A percentile compares a stretch with the other conserved stretches of the same genome.
phyloP scores from a whole-genome alignment of 1,284 basidiomycete species.

The Malassezia cuniculi region DNA sequence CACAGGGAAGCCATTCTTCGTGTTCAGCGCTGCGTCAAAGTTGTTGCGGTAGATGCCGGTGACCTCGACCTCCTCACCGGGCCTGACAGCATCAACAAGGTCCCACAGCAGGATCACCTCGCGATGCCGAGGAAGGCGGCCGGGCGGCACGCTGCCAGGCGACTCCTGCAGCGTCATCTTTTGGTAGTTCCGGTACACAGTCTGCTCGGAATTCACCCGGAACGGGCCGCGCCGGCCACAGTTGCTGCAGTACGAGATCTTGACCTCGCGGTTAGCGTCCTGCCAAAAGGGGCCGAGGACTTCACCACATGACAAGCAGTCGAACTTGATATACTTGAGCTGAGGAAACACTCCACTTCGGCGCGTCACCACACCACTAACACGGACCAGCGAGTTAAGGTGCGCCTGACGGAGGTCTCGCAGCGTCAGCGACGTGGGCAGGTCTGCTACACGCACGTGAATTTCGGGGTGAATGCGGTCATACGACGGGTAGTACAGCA shows the following conservation, averaged over 20 bases:
- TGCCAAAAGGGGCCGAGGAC: slow-evolving; percentile 94
- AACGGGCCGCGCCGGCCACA: slow-evolving; percentile 92
- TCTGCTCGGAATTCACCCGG: slow-evolving; percentile 94
- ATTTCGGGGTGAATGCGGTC: slow-evolving; percentile 95
- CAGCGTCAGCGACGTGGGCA: slow-evolving; percentile 75
- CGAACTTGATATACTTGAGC: slow-evolving; percentile 97
- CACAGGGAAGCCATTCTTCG: slow-evolving; percentile 97
- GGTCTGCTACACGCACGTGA: slow-evolving; percentile 87
- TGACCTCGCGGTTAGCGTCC: slow-evolving; percentile 85
- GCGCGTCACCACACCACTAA: slow-evolving; percentile 91
- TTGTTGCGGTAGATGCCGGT: slow-evolving; percentile 98
- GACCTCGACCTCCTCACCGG: slow-evolving; percentile 84
- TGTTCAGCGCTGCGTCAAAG: slow-evolving; percentile 92
- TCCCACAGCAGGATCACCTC: slow-evolving; percentile 97
- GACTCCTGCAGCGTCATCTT: slow-evolving; percentile 98
- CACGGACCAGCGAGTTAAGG: slow-evolving; percentile 86
- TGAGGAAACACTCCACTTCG: slow-evolving; percentile 95
- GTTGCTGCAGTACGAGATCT: slow-evolving; percentile 69
- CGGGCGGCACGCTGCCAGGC: slow-evolving; percentile 93
- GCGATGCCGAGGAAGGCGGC: slow-evolving; percentile 84
- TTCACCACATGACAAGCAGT: slow-evolving; percentile 69
- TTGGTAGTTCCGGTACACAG: slow-evolving; percentile 96
- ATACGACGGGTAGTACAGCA: slow-evolving; percentile 90
- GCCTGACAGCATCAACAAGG: slow-evolving; percentile 91
- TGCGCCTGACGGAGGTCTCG: slow-evolving; percentile 84